A percentile compares a stretch with the other conserved stretches of the same genome.
Conservation (phyloP, 768 basidiomycete species). For the Naematelia encephala region DNA sequence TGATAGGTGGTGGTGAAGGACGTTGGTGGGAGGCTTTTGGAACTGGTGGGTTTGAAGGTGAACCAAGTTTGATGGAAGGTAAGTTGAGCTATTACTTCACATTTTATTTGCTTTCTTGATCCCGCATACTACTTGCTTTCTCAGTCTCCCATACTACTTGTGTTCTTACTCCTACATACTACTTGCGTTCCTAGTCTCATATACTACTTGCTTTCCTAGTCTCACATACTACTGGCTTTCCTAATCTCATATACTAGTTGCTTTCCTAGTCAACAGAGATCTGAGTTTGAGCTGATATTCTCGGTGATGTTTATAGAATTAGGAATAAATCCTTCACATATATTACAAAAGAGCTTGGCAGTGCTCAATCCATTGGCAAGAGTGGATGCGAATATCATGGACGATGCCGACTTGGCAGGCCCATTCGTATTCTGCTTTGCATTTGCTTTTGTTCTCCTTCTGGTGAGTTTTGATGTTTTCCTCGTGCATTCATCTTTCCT, state of each 20-base stretch:
- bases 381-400: slow-evolving; percentile 92
- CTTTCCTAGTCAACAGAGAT: neutral
- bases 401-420: slow-evolving; percentile 96
- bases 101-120: neutral
- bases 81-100: slow-evolving; percentile 27
- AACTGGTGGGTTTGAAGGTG: slow-evolving; percentile 90
- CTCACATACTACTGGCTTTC: neutral
- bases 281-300: neutral
- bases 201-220: neutral
- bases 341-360: slow-evolving; percentile 86
- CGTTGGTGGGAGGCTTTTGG: slow-evolving; percentile 97
- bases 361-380: slow-evolving; percentile 86
- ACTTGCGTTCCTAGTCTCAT: neutral
- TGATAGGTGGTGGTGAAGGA: slow-evolving; percentile 64
- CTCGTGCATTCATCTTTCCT: neutral
- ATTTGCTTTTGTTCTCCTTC: slow-evolving; percentile 85
- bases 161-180: neutral
- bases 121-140: too few species aligned
- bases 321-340: slow-evolving; percentile 96
- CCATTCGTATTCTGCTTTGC: slow-evolving; percentile 93
- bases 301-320: slow-evolving; percentile 63
- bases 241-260: neutral
- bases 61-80: slow-evolving; percentile 94
- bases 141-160: neutral
- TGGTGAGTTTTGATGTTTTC: slow-evolving; percentile 60